Evolutionary conservation across 352 stramenopile genomes (phyloP), one percentile per base, ranked within the genome.

Genomic region (Aphanomyces stellatus): DNA sequence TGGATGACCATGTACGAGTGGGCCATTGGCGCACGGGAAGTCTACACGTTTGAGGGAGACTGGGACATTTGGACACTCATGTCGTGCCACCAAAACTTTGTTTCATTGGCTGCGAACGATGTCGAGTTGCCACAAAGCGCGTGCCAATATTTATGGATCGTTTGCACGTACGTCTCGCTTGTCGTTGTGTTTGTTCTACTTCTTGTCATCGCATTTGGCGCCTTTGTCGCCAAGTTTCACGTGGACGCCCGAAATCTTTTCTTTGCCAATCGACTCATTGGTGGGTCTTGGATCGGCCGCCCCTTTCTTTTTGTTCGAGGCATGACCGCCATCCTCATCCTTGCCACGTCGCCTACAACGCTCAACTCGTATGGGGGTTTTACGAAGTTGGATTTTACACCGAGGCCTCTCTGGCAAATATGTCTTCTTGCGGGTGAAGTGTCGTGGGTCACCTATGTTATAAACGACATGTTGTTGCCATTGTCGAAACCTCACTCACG

Each of bases 381-480:
- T 8, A 33, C 60, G n/a, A 17, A n/a, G 8, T 57, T 67, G 4
- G 22, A 41, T 11, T 43, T 34, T 55, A 31, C 17, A 5, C 60
- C 41, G 3, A 37, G 60, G 10, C 33, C 46, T 1, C 17, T 46
- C 3, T 24, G 28, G 4, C 40, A 67, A 13, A 17, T n/a, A 1
- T 41, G 31, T 7, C 19, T 67, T 37, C 24, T 67, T 8, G n/a
- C 41, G 13, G 33, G 60, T 8, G 60, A 67, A 42, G 41, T 13
- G 2, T 42, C 46, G 25, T 67, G 60, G 60, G 4, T 56, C 10
- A 59, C 60, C 24, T 67, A 59, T n/a, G 43, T 59, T 17, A 7
- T 67, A 7, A 11, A 57, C 5, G 60, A 67, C 46, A 5, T 67
- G 4, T 22, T 57, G 15, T 25, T 53, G 6, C 60, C 60, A 13